A percentile compares a stretch with the other conserved stretches of the same genome.
Conservation (phyloP, 108 stramenopile genomes). For the Cyclostephanos invisitatus region DNA sequence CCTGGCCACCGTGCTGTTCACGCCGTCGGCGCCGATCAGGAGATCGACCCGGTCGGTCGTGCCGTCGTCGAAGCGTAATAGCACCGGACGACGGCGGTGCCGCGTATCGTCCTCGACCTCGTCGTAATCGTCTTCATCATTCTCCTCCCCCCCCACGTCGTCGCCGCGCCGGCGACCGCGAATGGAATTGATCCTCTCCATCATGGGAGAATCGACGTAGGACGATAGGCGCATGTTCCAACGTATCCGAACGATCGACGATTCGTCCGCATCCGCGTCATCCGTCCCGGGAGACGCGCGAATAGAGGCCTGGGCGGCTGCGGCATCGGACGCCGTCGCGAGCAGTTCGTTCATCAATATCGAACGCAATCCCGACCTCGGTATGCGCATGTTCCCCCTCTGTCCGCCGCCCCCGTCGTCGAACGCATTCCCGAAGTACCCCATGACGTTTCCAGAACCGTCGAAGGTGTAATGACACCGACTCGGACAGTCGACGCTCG, state of each 20-base stretch:
- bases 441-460: constrained; percentile 47
- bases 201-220: constrained; percentile 43
- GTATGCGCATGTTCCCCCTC: constrained; percentile 83
- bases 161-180: constrained; percentile 31
- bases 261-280: neutral
- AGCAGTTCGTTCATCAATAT: constrained; percentile 58
- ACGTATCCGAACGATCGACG: constrained; percentile 12
- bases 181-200: constrained; percentile 33
- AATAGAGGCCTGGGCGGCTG: neutral
- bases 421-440: constrained; percentile 90
- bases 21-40: constrained; percentile 84
- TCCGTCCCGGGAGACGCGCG: neutral
- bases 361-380: constrained; percentile 59
- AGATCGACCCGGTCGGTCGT: constrained; percentile 59
- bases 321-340: constrained; percentile 13
- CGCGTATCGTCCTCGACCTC: neutral
- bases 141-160: neutral
- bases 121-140: neutral
- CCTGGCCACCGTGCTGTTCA: constrained; percentile 66
- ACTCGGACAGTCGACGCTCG: constrained; percentile 72
- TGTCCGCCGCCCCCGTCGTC: constrained; percentile 59
- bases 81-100: constrained; percentile 17
- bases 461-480: constrained; percentile 81
- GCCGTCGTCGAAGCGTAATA: constrained; percentile 53
- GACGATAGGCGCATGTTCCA: constrained; percentile 40